These are phyloP conservation scores for Hevea brasiliensis DNA, from an alignment of 345 rosid genomes.

Conservation along the genomic window DNA sequence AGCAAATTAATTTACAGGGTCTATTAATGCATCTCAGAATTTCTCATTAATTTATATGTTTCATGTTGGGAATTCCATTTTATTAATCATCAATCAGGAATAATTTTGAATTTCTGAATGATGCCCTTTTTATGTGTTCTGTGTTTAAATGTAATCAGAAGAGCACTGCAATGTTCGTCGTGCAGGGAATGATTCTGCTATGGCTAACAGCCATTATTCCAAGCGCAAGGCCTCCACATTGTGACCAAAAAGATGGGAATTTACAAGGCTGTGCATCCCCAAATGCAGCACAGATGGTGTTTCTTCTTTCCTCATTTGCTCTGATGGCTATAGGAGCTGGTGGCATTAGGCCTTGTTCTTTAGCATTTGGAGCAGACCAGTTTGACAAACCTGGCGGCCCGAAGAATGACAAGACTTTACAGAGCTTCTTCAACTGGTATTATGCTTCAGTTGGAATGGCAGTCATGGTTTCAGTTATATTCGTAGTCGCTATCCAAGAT, in stretches of 20 bases:
- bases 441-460: constrained; percentile 51
- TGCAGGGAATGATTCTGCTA: constrained; percentile 42
- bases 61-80: too few species aligned
- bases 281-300: constrained; percentile 24
- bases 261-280: constrained; percentile 23
- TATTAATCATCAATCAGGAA: too few species aligned
- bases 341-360: constrained; percentile 50
- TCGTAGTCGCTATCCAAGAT: constrained; percentile 48
- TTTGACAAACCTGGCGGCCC: constrained; percentile 43
- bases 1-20: too few species aligned
- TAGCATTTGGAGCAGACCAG: constrained; percentile 62
- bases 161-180: not conserved
- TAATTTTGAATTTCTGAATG: too few species aligned
- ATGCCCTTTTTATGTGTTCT: too few species aligned
- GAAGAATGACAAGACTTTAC: constrained; percentile 36
- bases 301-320: constrained; percentile 37
- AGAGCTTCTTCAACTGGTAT: constrained; percentile 60
- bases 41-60: too few species aligned
- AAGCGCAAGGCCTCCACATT: constrained; percentile 38
- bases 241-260: constrained; percentile 17
- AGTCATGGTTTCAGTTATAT: constrained; percentile 31
- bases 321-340: constrained; percentile 53
- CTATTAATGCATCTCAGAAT: too few species aligned
- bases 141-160: too few species aligned
- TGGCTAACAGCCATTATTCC: constrained; percentile 50